These are phyloP conservation scores for Ogataea henricii DNA, from an alignment of 805 yeast genomes.

Conservation along the genomic window DNA sequence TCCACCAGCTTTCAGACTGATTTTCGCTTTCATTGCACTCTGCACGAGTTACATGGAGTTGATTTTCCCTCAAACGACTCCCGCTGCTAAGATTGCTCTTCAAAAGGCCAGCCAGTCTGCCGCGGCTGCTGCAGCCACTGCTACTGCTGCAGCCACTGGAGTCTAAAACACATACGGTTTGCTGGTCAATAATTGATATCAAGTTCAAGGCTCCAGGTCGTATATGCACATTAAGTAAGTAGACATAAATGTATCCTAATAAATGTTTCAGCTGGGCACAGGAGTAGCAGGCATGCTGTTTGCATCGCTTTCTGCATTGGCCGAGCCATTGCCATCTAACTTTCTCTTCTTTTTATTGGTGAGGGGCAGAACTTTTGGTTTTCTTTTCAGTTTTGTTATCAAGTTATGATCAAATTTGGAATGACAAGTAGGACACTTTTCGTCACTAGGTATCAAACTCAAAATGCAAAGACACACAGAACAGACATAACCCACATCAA, in stretches of 20 bases:
- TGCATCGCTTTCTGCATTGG: neutral
- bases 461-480: slow-evolving; percentile 87
- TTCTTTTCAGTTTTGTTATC: slow-evolving; percentile 56
- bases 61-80: slow-evolving; percentile 46
- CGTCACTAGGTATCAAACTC: slow-evolving; percentile 66
- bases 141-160: slow-evolving; percentile 8
- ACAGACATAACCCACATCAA: slow-evolving; percentile 93
- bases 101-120: slow-evolving; percentile 17
- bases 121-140: slow-evolving; percentile 11
- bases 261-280: neutral
- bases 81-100: slow-evolving; percentile 30
- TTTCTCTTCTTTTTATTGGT: slow-evolving; percentile 29
- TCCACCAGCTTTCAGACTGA: slow-evolving; percentile 48
- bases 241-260: too few relatives aligned
- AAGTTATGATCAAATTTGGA: slow-evolving; percentile 70
- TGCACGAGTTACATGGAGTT: slow-evolving; percentile 53
- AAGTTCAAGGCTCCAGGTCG: neutral
- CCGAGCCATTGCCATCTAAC: slow-evolving; percentile 6
- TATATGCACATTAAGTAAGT: slow-evolving; percentile 1
- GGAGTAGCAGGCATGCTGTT: slow-evolving; percentile 5
- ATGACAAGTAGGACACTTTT: slow-evolving; percentile 84
- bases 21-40: slow-evolving; percentile 50
- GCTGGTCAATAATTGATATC: slow-evolving; percentile 3
- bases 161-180: neutral
- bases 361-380: slow-evolving; percentile 47